Conservation (phyloP, 768 basidiomycete genomes). For the Daedalea quercina region DNA sequence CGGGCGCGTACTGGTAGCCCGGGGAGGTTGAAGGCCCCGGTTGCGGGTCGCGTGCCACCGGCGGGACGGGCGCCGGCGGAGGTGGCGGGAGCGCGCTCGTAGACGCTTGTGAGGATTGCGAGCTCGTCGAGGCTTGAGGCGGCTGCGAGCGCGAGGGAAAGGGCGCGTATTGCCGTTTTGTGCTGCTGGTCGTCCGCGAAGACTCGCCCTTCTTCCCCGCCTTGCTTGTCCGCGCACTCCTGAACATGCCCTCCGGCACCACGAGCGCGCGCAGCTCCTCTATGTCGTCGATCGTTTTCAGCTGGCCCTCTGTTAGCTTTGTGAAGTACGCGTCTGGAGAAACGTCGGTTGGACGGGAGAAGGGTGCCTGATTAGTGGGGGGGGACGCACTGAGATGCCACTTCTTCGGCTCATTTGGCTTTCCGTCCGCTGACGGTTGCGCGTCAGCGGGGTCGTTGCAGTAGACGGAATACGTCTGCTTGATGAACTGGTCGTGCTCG, state of each 20-base stretch:
- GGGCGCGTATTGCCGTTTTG: constrained; percentile 35
- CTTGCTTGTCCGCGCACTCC: constrained; percentile 39
- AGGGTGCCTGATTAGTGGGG: constrained; percentile 2
- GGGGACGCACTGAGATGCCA: constrained; percentile 71
- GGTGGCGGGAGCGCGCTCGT: constrained; percentile 9
- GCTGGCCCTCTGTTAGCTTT: constrained; percentile 62
- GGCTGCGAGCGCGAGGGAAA: constrained; percentile 25
- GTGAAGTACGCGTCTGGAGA: constrained; percentile 75
- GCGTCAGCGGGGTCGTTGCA: constrained; percentile 22
- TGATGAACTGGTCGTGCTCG: constrained; percentile 44
- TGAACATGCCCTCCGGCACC: constrained; percentile 65
- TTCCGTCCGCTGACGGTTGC: constrained; percentile 30
- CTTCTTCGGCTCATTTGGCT: constrained; percentile 40
- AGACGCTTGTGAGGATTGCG: constrained; percentile 4
- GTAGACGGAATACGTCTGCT: constrained; percentile 79
- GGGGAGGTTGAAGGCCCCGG: background rate
- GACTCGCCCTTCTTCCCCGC: constrained; percentile 11
- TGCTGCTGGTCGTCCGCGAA: constrained; percentile 14
- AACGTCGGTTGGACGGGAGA: constrained; percentile 10
- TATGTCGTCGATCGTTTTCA: constrained; percentile 67
- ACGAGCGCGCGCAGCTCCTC: constrained; percentile 47
- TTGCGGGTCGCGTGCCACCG: constrained; percentile 1
- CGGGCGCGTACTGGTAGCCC: background rate
- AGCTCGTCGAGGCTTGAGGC: constrained; percentile 5
- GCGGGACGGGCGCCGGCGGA: constrained; percentile 1